These are phyloP conservation scores for Begonia peltatifolia DNA, from an alignment of 306 rosid species.

Conservation along the genomic window DNA sequence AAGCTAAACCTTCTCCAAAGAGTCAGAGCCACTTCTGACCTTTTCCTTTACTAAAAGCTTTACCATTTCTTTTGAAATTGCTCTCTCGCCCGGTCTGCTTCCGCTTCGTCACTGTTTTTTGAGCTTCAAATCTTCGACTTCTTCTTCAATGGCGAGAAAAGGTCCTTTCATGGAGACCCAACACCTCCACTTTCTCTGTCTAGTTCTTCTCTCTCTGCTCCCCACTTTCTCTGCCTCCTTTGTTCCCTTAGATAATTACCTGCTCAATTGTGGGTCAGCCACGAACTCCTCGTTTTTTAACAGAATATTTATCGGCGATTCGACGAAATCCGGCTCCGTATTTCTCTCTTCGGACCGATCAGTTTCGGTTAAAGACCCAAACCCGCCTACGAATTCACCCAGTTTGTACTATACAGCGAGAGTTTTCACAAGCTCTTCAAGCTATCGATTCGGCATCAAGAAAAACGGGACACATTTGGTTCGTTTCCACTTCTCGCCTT, in stretches of 20 bases:
- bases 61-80: too few relatives aligned
- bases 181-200: slow-evolving; percentile 15
- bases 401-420: slow-evolving; percentile 57
- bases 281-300: slow-evolving; percentile 37
- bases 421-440: slow-evolving; percentile 43
- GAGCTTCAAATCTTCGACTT: slow-evolving; percentile 8
- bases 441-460: slow-evolving; percentile 50
- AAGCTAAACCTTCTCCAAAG: too few relatives aligned
- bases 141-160: background rate
- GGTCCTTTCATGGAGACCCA: slow-evolving; percentile 35
- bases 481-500: slow-evolving; percentile 86
- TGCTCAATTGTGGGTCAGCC: slow-evolving; percentile 69
- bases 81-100: background rate
- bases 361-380: slow-evolving; percentile 32
- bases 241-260: slow-evolving; percentile 56
- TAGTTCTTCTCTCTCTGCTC: slow-evolving; percentile 15
- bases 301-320: slow-evolving; percentile 43
- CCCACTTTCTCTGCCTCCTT: slow-evolving; percentile 38
- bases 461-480: slow-evolving; percentile 58
- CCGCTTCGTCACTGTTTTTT: background rate
- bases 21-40: too few relatives aligned
- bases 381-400: slow-evolving; percentile 33
- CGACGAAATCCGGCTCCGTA: slow-evolving; percentile 23
- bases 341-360: slow-evolving; percentile 33
- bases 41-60: too few relatives aligned